A percentile compares a stretch with the other conserved stretches of the same genome.
Conservation (phyloP, 73 alveolate genomes). For the Durusdinium trenchii region DNA sequence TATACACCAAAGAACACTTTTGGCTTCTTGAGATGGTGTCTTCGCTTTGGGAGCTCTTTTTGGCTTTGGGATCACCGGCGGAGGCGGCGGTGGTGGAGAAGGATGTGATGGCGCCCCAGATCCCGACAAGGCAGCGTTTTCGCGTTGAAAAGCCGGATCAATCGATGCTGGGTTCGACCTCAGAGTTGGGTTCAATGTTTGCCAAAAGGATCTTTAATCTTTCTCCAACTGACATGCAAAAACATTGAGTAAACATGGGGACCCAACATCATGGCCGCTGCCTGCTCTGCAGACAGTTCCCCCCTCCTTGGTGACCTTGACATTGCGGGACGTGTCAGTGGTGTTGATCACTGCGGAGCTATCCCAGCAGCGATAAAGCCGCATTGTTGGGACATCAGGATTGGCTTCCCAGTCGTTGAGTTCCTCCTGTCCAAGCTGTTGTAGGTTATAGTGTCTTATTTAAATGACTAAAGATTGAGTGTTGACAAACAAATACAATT, state of each 20-base stretch:
- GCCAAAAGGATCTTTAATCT: not conserved
- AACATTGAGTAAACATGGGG: not conserved
- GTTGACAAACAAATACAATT: not conserved
- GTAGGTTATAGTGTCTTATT: no score
- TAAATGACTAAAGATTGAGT: not conserved
- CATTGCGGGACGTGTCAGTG: not conserved
- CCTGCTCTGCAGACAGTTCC: not conserved
- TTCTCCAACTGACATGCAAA: not conserved
- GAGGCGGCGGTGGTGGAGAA: not conserved
- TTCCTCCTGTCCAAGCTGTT: not conserved
- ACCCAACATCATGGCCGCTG: conserved; percentile 28
- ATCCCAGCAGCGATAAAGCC: conserved; percentile 16
- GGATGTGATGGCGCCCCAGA: not conserved
- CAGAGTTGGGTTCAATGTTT: not conserved
- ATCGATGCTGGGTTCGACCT: conserved; percentile 44
- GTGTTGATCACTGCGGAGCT: not conserved
- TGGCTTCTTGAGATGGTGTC: conserved; percentile 37
- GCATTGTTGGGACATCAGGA: not conserved
- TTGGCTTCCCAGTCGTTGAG: not conserved
- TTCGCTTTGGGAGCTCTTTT: not conserved
- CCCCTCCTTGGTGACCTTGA: not conserved
- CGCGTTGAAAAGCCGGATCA: conserved; percentile 2
- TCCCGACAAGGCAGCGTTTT: not conserved
- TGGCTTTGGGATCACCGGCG: not conserved
- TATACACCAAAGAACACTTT: not conserved